A percentile compares a stretch with the other conserved stretches of the same genome.
These are phyloP conservation scores for Umbelopsis ramanniana DNA, from an alignment of 192 early-diverging fungal species.

Conservation along the genomic window DNA sequence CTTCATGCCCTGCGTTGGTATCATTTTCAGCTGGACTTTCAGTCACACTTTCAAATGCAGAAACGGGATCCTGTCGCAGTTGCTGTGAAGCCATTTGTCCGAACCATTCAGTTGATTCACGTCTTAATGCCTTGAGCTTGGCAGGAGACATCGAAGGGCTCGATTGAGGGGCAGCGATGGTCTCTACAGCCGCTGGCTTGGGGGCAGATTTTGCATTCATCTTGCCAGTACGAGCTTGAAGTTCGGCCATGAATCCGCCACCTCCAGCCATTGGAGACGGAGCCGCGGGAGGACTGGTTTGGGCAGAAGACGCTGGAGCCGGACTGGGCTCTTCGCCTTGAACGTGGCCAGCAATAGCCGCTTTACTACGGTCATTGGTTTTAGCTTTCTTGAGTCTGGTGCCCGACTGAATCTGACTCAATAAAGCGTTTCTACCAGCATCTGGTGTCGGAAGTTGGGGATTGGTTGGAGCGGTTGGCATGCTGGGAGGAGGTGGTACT, in stretches of 20 bases:
- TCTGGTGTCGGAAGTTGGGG: slow-evolving; percentile 21
- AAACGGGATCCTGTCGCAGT: background rate
- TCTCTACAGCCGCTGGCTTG: background rate
- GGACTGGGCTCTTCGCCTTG: slow-evolving; percentile 38
- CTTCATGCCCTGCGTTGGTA: background rate
- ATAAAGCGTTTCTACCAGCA: slow-evolving; percentile 55
- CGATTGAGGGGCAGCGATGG: background rate
- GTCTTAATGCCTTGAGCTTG: slow-evolving; percentile 37
- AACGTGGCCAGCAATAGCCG: slow-evolving; percentile 46
- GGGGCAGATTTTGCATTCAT: slow-evolving; percentile 14
- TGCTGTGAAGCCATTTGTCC: slow-evolving; percentile 48
- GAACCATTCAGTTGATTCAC: slow-evolving; percentile 56
- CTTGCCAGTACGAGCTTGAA: slow-evolving; percentile 49
- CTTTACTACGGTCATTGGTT: slow-evolving; percentile 67
- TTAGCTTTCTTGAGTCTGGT: slow-evolving; percentile 60
- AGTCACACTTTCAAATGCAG: slow-evolving; percentile 2
- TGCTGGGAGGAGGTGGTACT: slow-evolving; percentile 17
- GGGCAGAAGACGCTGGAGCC: slow-evolving; percentile 1
- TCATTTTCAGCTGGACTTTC: background rate
- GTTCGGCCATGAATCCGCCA: slow-evolving; percentile 64
- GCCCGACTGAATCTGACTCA: slow-evolving; percentile 76
- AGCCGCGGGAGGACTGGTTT: slow-evolving; percentile 7
- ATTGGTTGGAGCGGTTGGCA: background rate
- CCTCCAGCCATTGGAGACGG: slow-evolving; percentile 34
- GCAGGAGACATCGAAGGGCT: slow-evolving; percentile 18